Evolutionary conservation across 768 basidiomycete species (phyloP).

Genomic region (Lentinula raphanica): DNA sequence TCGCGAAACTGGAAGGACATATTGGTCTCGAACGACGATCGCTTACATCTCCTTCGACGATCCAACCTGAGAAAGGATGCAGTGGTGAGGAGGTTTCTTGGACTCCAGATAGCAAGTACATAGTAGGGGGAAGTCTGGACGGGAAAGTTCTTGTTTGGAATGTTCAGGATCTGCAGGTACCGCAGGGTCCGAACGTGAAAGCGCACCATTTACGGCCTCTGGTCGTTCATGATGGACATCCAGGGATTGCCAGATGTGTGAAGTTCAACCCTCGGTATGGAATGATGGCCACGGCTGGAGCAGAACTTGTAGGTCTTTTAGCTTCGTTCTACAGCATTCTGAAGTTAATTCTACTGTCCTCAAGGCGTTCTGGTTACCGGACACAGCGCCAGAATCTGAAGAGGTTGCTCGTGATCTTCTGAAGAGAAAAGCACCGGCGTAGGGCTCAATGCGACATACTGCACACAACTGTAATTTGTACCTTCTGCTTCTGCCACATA

Average conservation of each 20-base stretch:
- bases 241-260: conserved; percentile 80
- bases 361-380: conserved; percentile 46
- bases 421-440: conserved; percentile 39
- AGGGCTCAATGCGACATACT: neutral
- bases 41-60: conserved; percentile 40
- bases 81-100: conserved; percentile 93
- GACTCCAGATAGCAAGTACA: conserved; percentile 91
- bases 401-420: conserved; percentile 67
- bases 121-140: conserved; percentile 80
- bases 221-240: conserved; percentile 66
- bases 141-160: conserved; percentile 91
- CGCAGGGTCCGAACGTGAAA: conserved; percentile 50
- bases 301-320: conserved; percentile 60
- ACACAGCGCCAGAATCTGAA: conserved; percentile 61
- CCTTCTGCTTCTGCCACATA: no score
- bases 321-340: neutral
- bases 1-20: conserved; percentile 85
- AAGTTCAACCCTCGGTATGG: conserved; percentile 84
- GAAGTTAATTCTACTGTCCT: conserved; percentile 4
- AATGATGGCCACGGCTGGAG: conserved; percentile 84
- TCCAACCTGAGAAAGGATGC: conserved; percentile 69
- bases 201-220: conserved; percentile 38
- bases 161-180: conserved; percentile 53
- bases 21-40: conserved; percentile 74
- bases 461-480: neutral